phyloP scores from a whole-genome alignment of 2,329 filamentous ascomycete species.

The Fusarium protoensiforme region DNA sequence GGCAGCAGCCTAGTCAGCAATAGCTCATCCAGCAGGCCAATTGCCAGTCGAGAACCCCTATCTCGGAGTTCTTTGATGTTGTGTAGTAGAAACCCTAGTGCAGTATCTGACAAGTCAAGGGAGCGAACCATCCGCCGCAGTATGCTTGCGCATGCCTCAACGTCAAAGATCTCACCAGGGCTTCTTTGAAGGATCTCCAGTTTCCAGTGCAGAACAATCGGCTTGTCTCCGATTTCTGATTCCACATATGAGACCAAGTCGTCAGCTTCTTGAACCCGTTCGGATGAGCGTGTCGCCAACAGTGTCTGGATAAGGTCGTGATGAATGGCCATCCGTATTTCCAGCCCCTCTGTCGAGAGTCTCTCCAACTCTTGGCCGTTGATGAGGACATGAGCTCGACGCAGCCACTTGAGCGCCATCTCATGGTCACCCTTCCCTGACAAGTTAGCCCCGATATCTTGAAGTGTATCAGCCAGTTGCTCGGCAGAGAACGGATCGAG shows the following conservation, averaged over 20 bases:
- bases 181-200: conserved; percentile 71
- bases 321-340: conserved; percentile 74
- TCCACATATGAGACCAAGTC: conserved; percentile 71
- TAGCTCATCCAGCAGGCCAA: conserved; percentile 70
- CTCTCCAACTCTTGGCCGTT: conserved; percentile 64
- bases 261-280: conserved; percentile 62
- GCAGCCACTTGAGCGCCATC: conserved; percentile 77
- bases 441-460: conserved; percentile 75
- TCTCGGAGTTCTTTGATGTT: conserved; percentile 74
- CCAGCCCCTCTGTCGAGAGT: conserved; percentile 68
- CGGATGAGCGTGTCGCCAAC: conserved; percentile 58
- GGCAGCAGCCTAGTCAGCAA: conserved; percentile 66
- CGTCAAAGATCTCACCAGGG: conserved; percentile 60
- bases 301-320: conserved; percentile 70
- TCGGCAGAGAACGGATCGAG: conserved; percentile 66
- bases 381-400: conserved; percentile 72
- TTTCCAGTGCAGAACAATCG: conserved; percentile 74
- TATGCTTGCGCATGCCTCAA: conserved; percentile 60
- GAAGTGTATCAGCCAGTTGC: conserved; percentile 73
- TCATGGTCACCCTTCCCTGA: conserved; percentile 62
- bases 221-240: conserved; percentile 70
- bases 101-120: conserved; percentile 69
- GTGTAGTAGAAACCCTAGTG: conserved; percentile 74
- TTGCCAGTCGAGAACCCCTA: conserved; percentile 61
- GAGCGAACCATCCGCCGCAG: conserved; percentile 71